A percentile compares a stretch with the other conserved stretches of the same genome.
phyloP scores from a whole-genome alignment of 1,284 basidiomycete species.

The Dichomitus squalens region DNA sequence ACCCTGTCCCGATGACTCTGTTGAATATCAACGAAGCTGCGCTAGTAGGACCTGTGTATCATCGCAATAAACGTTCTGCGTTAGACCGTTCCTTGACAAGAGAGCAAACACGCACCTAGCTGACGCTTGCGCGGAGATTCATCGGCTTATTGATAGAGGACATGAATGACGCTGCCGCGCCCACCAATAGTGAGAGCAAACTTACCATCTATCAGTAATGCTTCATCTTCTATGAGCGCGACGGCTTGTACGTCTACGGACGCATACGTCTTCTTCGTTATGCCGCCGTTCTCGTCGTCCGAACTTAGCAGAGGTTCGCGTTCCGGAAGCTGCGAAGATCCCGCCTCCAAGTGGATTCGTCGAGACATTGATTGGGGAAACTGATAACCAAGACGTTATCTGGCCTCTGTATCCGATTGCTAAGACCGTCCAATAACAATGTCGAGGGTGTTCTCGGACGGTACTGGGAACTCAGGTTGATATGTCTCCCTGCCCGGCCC shows the following conservation, averaged over 20 bases:
- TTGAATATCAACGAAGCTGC: constrained; percentile 76
- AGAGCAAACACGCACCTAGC: constrained; percentile 19
- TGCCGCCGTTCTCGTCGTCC: not conserved
- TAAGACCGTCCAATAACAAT: too few species aligned
- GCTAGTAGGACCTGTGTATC: constrained; percentile 49
- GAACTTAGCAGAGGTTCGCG: constrained; percentile 10
- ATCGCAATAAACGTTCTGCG: not conserved
- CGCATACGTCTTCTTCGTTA: constrained; percentile 10
- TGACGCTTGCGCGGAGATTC: constrained; percentile 22
- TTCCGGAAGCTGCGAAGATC: constrained; percentile 10
- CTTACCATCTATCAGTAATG: not conserved
- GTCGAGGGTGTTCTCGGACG: too few species aligned
- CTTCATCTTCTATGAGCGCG: constrained; percentile 5
- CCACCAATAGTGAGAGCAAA: not conserved
- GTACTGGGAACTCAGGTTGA: too few species aligned
- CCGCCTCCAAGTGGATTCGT: not conserved
- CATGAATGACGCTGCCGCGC: not conserved
- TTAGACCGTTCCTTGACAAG: not conserved
- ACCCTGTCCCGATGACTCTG: constrained; percentile 79
- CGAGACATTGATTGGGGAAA: not conserved
- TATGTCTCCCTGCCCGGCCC: too few species aligned
- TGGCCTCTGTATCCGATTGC: not conserved
- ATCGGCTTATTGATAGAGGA: constrained; percentile 4
- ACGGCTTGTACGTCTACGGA: constrained; percentile 13
- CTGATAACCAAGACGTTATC: not conserved